Conservation (phyloP, 805 yeast genomes). For the Suhomyces sp. region DNA sequence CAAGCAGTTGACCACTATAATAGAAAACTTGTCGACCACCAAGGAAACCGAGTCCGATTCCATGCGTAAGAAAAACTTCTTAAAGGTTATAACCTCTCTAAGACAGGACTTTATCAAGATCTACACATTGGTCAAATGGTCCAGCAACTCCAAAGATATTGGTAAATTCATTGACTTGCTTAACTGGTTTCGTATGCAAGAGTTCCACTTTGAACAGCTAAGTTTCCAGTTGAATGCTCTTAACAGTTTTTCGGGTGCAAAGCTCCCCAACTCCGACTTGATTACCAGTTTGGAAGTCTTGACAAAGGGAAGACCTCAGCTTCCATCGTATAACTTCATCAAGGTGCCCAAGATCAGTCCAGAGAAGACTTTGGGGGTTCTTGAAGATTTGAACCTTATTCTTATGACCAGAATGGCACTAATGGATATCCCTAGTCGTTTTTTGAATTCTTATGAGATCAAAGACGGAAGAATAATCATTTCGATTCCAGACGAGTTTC, state of each 20-base stretch:
- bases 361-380: conserved; percentile 53
- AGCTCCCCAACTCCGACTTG: conserved; percentile 87
- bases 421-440: conserved; percentile 61
- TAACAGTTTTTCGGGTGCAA: conserved; percentile 79
- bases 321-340: conserved; percentile 61
- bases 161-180: conserved; percentile 78
- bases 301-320: conserved; percentile 69
- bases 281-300: conserved; percentile 85
- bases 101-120: conserved; percentile 83
- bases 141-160: conserved; percentile 66
- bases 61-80: conserved; percentile 62
- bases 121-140: conserved; percentile 89
- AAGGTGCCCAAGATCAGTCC: conserved; percentile 50
- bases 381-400: conserved; percentile 68
- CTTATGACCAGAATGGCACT: conserved; percentile 74
- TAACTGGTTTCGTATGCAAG: conserved; percentile 82
- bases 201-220: conserved; percentile 57
- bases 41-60: conserved; percentile 51
- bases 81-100: conserved; percentile 64
- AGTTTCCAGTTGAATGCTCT: conserved; percentile 66
- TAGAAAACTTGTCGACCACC: conserved; percentile 55
- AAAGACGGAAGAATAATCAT: conserved; percentile 75
- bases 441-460: conserved; percentile 56
- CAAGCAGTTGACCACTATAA: conserved; percentile 55
- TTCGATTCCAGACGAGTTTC: conserved; percentile 60